Evolutionary conservation across 73 alveolate species (phyloP).

Genomic region (Blepharisma japonicum): DNA sequence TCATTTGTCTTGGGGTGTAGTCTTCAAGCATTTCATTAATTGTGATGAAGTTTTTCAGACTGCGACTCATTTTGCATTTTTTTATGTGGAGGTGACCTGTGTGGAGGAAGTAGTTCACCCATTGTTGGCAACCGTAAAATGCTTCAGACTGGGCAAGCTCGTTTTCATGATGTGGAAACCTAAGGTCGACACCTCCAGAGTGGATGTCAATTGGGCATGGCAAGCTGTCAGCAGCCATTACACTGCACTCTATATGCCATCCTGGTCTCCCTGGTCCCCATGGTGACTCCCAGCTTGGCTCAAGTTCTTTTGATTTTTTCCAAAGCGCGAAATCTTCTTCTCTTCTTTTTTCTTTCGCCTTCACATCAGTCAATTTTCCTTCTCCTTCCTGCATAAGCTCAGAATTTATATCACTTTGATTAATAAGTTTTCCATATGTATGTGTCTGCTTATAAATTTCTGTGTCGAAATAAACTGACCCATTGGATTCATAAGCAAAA

Average conservation of each 20-base stretch:
- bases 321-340: constrained; percentile 97
- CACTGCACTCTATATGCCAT: constrained; percentile 98
- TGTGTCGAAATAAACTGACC: constrained; percentile 93
- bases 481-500: constrained; percentile 95
- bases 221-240: constrained; percentile 82
- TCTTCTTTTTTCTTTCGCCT: constrained; percentile 80
- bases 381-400: constrained; percentile 89
- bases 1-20: constrained; percentile 81
- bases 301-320: constrained; percentile 96
- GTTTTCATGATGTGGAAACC: constrained; percentile 93
- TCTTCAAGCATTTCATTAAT: constrained; percentile 74
- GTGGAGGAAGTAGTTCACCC: constrained; percentile 99
- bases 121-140: constrained; percentile 82
- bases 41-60: constrained; percentile 97
- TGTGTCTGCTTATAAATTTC: constrained; percentile 40
- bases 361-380: constrained; percentile 83
- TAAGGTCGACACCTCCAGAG: constrained; percentile 86
- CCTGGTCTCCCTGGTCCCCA: constrained; percentile 99
- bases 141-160: constrained; percentile 96
- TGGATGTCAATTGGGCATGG: constrained; percentile 91
- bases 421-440: constrained; percentile 81
- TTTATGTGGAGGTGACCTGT: constrained; percentile 99
- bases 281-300: constrained; percentile 98
- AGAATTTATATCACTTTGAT: constrained; percentile 58
- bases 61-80: constrained; percentile 95